Percentiles rank a stretch among this genome's conserved stretches.
Conservation (phyloP, 2,329 filamentous ascomycete species). For the Didymellaceae sp. region DNA sequence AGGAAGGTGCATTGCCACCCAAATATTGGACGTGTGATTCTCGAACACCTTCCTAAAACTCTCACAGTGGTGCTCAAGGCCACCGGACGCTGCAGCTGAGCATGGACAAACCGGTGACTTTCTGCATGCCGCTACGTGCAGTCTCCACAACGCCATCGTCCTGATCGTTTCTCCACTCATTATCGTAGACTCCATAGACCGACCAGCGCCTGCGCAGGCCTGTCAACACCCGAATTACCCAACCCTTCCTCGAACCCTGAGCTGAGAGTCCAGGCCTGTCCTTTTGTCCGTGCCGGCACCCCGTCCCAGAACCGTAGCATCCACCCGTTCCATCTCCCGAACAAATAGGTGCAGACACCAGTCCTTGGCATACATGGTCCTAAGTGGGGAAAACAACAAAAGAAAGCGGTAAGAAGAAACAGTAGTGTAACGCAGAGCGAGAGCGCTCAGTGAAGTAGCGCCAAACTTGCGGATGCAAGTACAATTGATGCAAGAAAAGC, state of each 20-base stretch:
- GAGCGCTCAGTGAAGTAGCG: constrained; percentile 5
- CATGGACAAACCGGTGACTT: constrained; percentile 24
- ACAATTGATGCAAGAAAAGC: constrained; percentile 20
- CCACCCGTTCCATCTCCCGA: constrained; percentile 15
- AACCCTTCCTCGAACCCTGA: constrained; percentile 30
- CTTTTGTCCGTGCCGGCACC: constrained; percentile 18
- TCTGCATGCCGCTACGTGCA: constrained; percentile 25
- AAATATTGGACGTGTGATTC: constrained; percentile 19
- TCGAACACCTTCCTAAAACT: constrained; percentile 18
- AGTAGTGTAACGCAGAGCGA: constrained; percentile 13
- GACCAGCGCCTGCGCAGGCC: constrained; percentile 44
- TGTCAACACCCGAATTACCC: constrained; percentile 30
- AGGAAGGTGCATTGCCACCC: constrained; percentile 27
- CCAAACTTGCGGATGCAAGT: constrained; percentile 13
- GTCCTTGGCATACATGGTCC: constrained; percentile 22
- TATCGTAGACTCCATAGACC: constrained; percentile 31
- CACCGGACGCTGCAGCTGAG: constrained; percentile 25
- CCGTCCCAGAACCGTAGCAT: constrained; percentile 19
- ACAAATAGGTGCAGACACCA: constrained; percentile 21
- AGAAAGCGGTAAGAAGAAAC: constrained; percentile 25
- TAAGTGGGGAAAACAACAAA: constrained; percentile 23
- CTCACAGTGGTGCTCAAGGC: constrained; percentile 16
- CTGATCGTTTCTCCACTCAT: constrained; percentile 30
- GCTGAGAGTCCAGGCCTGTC: constrained; percentile 19
- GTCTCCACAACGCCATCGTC: constrained; percentile 23